These are phyloP conservation scores for Gracilaria domingensis DNA, from an alignment of 23 red algal genomes.

Conservation along the genomic window DNA sequence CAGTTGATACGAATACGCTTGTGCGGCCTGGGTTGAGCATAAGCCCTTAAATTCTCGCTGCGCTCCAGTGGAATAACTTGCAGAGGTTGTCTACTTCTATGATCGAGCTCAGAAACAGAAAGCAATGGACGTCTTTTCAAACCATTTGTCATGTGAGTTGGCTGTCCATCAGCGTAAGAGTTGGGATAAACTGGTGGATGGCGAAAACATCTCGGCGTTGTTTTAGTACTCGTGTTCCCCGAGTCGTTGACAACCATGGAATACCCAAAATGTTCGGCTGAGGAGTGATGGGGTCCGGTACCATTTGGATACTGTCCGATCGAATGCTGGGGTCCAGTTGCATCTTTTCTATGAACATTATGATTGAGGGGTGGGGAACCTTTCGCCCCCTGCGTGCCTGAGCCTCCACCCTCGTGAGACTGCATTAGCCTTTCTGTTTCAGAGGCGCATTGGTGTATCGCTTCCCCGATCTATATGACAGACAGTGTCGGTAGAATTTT, in stretches of 20 bases:
- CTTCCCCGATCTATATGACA: constrained; percentile 49
- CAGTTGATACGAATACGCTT: constrained; percentile 64
- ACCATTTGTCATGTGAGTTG: not conserved
- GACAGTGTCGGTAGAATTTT: not conserved
- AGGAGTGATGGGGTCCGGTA: not conserved
- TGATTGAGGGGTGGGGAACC: not conserved
- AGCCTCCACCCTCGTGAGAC: not conserved
- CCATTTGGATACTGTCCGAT: constrained; percentile 3
- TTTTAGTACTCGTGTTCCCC: not conserved
- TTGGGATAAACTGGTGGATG: not conserved
- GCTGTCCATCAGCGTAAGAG: constrained; percentile 1
- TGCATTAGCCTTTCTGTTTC: constrained; percentile 46
- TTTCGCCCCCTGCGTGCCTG: not conserved
- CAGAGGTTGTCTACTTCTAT: not conserved
- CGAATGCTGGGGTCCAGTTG: not conserved
- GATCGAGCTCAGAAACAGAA: constrained; percentile 22
- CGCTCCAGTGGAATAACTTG: constrained; percentile 1
- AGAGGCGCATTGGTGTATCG: constrained; percentile 32
- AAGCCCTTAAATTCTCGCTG: not conserved
- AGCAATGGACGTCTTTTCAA: not conserved
- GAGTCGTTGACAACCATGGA: not conserved
- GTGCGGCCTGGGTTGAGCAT: not conserved
- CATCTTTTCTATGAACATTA: not conserved
- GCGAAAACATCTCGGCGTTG: not conserved
- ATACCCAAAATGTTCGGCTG: not conserved